Evolutionary conservation across 2,329 filamentous ascomycete genomes (phyloP), one percentile per base, ranked within the genome.

Genomic region (Hymenoscyphus fructigenus): DNA sequence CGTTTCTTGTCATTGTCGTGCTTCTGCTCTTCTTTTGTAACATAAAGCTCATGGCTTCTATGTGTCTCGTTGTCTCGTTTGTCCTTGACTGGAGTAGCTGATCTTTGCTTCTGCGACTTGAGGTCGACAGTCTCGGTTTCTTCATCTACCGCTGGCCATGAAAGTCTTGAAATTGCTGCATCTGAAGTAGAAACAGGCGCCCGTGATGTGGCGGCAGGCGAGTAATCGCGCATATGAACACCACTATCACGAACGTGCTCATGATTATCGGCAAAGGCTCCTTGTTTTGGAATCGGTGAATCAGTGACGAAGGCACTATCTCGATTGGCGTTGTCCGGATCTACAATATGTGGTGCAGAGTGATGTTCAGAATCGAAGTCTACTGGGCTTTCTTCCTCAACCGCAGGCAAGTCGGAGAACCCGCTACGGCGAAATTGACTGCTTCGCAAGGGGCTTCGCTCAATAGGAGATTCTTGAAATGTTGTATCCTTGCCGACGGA

Each of bases 201-300:
- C 70, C 73, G 63, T 63, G 66, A 62, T 68, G 69, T 71, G 67
- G 68, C 66, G 56, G 68, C 77, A 38, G 74, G 73, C 5, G 73
- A 73, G 29, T 77, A 79, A 50, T 85, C 83, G 26, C 79, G 81
- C 55, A 85, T 77, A 69, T 86, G 82, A 34, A 87, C 81, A 29
- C 83, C 85, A 74, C 85, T 88, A 70, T 88, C 85, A 55, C 73
- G 70, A 61, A 73, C 62, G 55, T 70, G 67, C 53, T 74, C 72
- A 63, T 73, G 68, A 36, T 66, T 50, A 32, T 72, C 67, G 29
- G 68, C 32, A 59, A 72, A 73, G 3, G 66, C 66, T 60, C 57
- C 65, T 63, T 72, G 80, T 62, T 74, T 75, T 60, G 76, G 76
- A 47, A 77, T 76, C 15, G 83, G 79, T 2, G 83, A 82, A 57